Base-by-base conservation (phyloP, 2,329 filamentous ascomycete genomes). In the Paracamarosporium sp. region DNA sequence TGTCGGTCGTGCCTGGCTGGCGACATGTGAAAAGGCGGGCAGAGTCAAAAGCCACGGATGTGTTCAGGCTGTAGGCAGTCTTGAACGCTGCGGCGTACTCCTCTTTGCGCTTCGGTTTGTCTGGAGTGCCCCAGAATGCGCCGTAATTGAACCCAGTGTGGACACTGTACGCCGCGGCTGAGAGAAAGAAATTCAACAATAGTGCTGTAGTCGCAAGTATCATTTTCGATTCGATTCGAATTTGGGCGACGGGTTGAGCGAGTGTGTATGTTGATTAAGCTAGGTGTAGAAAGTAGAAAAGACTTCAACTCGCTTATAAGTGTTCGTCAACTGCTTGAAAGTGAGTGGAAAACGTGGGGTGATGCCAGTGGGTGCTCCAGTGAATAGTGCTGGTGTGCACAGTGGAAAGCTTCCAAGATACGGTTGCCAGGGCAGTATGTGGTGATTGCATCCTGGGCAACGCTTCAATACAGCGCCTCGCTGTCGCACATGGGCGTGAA, bases 21-120 rank as follows among this genome's bases (percentile, higher is more conserved):
- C 83, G 91, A 86, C 56, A 89, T 78, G 89, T 91, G 77, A 89
- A 92, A 24, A 92, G 80, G 55, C 89, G 86, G 25, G 87, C 89
- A 59, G 85, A 88, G 68, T 81, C 88, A 80, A 90, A 92, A 45
- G 84, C 85, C 7, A 81, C 78, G 30, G 87, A 44, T 6, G 63
- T 64, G 22, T 57, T 59, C 13, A 73, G 63, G 17, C 57, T 68
- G 13, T 65, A 58, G 1, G 69, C 69, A 2, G 66, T 45, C 25
- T 62, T 60, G 53, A 73, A 74, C 25, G 56, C 55, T 9, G 64
- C 53, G 17, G 57, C 45, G 47, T 71, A 73, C 38, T 73, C 68
- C 11, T 47, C 58, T 30, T 66, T 64, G 38, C 35, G 50, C 38
- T 73, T 73, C 9, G 43, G 51, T 5, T 66, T 67, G 17, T 27